Evolutionary conservation across 1,139 yeast species (phyloP), one percentile per base, ranked within the genome.

Genomic region (Lodderomyces pseudojiufengensis): DNA sequence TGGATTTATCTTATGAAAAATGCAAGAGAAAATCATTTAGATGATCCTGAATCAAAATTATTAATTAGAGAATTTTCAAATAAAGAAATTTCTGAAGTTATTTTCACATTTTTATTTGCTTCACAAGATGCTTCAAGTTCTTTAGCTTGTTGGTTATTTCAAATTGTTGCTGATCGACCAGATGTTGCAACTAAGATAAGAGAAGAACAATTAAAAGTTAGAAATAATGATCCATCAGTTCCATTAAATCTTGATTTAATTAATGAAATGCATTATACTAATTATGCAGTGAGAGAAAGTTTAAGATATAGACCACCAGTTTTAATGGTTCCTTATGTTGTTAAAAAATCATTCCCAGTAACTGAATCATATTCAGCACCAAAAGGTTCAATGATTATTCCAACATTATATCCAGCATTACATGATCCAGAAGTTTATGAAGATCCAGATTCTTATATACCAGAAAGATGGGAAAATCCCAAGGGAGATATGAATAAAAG

Each of bases 111-210:
- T 62, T 72, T 92, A 60, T 92, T 92, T 62, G 98, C 98, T 20
- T 84, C 96, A 8, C 98, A 92, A 66, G 98, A 92, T 64, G 98
- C 98, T 23, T 84, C 97, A 6, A 87, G 97, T 3, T 86, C 96
- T n/a, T 81, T 95, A 50, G 95, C 96, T 46, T 90, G 97, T 62
- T 92, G 98, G 98, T 74, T 92, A 55, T 92, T 90, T 78, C 98
- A 92, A 70, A 76, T 87, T 50, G 82, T 88, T 38, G 90, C 96
- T 45, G 98, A 92, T 61, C 78, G 96, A 55, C 97, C 97, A 31
- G 97, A 92, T 48, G 80, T 92, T 44, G 78, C 78, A 57, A 71
- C 63, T 31, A 88, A 87, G 61, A 76, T 92, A 44, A 83, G 97
- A 65, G 85, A 84, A 61, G 98, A 92, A 65, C 98, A 92, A 68